A percentile compares a stretch with the other conserved stretches of the same genome.
Evolutionary conservation across 2,329 filamentous ascomycete species (phyloP).

Genomic region (Fusarium nisikadoi): DNA sequence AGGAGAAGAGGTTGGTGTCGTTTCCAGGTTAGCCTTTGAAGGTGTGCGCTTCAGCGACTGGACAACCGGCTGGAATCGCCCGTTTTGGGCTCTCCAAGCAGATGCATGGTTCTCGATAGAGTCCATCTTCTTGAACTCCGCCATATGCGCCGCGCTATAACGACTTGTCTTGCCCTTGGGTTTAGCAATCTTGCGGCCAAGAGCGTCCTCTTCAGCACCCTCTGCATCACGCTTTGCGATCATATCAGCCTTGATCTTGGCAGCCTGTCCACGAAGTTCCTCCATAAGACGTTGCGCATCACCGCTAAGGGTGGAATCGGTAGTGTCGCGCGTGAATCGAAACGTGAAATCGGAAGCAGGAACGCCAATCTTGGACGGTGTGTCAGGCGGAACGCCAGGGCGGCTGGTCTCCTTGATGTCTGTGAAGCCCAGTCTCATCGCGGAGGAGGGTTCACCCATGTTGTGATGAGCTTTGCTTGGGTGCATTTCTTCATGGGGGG

Average conservation of each 20-base stretch:
- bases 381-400: conserved; percentile 59
- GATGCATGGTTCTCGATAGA: conserved; percentile 91
- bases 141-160: conserved; percentile 87
- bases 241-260: conserved; percentile 76
- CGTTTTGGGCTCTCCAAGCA: conserved; percentile 72
- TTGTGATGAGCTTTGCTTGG: conserved; percentile 84
- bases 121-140: conserved; percentile 96
- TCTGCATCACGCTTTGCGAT: conserved; percentile 69
- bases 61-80: conserved; percentile 61
- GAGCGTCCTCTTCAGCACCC: conserved; percentile 53
- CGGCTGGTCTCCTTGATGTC: conserved; percentile 68
- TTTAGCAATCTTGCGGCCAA: conserved; percentile 77
- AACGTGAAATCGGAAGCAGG: conserved; percentile 75
- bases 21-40: conserved; percentile 58
- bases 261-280: conserved; percentile 77
- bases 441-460: conserved; percentile 80
- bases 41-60: conserved; percentile 53
- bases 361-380: conserved; percentile 69
- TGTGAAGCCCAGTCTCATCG: conserved; percentile 82
- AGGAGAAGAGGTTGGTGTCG: conserved; percentile 48
- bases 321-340: conserved; percentile 67
- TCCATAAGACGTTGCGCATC: conserved; percentile 71
- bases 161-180: conserved; percentile 81
- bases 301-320: conserved; percentile 66
- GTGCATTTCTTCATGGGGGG: conserved; percentile 86